Percentiles rank a stretch among this genome's conserved stretches.
These are phyloP conservation scores for Bipolaris oryzae DNA, from an alignment of 2,329 filamentous ascomycete species.

Conservation along the genomic window DNA sequence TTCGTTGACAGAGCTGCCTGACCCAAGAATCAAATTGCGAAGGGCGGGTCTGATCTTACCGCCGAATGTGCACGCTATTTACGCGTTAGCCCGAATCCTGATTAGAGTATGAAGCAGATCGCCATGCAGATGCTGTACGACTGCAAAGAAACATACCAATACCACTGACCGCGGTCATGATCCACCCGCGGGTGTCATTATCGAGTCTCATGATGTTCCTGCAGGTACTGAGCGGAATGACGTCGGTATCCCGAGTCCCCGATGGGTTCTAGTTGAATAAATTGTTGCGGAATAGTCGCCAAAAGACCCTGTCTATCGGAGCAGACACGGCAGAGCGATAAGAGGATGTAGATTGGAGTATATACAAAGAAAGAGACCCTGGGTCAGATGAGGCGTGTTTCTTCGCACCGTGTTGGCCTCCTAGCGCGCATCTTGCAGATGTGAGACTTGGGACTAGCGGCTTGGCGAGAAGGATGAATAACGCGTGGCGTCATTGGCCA, in stretches of 20 bases:
- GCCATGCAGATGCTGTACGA: conserved; percentile 1
- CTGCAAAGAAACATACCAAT: conserved; percentile 59
- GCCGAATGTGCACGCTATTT: conserved; percentile 47
- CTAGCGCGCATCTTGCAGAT: conserved; percentile 7
- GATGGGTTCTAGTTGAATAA: background rate
- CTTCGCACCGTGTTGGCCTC: conserved; percentile 25
- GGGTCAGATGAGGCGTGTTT: conserved; percentile 14
- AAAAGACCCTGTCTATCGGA: background rate
- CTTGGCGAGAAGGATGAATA: conserved; percentile 11
- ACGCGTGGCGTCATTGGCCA: conserved; percentile 11
- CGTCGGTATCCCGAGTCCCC: conserved; percentile 22
- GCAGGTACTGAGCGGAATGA: conserved; percentile 26
- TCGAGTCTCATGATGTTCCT: conserved; percentile 38
- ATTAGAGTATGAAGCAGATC: background rate
- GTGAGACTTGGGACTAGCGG: conserved; percentile 10
- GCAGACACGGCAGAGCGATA: conserved; percentile 1
- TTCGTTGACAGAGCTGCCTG: background rate
- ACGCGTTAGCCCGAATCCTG: conserved; percentile 20
- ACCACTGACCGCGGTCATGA: conserved; percentile 84
- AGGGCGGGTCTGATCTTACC: conserved; percentile 25
- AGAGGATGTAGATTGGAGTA: conserved; percentile 5
- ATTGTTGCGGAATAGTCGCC: conserved; percentile 1
- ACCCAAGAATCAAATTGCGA: background rate
- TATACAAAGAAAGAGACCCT: conserved; percentile 10
- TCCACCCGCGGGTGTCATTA: conserved; percentile 85